These are phyloP conservation scores for Solanum etuberosum DNA, from an alignment of 257 asterid genomes.

Conservation along the genomic window DNA sequence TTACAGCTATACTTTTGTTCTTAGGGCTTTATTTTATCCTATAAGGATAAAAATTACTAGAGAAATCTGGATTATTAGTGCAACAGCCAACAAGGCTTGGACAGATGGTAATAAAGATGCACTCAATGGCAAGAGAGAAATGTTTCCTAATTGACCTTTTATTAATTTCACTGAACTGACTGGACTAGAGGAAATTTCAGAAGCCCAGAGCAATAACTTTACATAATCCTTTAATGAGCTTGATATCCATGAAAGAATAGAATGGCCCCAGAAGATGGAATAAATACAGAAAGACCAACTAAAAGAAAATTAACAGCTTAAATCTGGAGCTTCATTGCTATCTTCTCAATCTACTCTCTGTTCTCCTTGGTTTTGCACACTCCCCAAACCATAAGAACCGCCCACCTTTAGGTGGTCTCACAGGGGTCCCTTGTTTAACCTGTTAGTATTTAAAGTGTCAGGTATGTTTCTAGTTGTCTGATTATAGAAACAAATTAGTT, in stretches of 20 bases:
- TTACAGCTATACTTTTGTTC: background rate
- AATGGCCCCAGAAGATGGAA: background rate
- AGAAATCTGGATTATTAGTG: background rate
- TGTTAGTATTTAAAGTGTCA: constrained; percentile 2
- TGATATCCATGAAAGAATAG: background rate
- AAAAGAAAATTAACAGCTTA: constrained; percentile 1
- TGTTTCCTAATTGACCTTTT: constrained; percentile 1
- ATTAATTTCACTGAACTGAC: constrained; percentile 13
- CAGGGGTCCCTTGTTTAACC: constrained; percentile 47
- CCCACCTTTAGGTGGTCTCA: constrained; percentile 34
- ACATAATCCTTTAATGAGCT: constrained; percentile 12
- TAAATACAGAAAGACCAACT: constrained; percentile 12
- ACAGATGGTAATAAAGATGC: background rate
- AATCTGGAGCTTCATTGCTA: constrained; percentile 6
- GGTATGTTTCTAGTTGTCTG: background rate
- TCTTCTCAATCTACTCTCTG: constrained; percentile 30
- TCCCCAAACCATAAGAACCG: constrained; percentile 70
- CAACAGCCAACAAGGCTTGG: too few relatives aligned
- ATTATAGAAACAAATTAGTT: background rate
- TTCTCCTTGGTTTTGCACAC: constrained; percentile 52
- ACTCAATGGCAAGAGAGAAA: background rate
- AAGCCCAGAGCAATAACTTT: constrained; percentile 16
- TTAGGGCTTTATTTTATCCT: background rate
- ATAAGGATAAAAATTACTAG: background rate
- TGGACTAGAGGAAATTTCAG: constrained; percentile 5